A percentile compares a stretch with the other conserved stretches of the same genome.
Evolutionary conservation across 331 rosid genomes (phyloP).

Genomic region (Prunus yedoensis): DNA sequence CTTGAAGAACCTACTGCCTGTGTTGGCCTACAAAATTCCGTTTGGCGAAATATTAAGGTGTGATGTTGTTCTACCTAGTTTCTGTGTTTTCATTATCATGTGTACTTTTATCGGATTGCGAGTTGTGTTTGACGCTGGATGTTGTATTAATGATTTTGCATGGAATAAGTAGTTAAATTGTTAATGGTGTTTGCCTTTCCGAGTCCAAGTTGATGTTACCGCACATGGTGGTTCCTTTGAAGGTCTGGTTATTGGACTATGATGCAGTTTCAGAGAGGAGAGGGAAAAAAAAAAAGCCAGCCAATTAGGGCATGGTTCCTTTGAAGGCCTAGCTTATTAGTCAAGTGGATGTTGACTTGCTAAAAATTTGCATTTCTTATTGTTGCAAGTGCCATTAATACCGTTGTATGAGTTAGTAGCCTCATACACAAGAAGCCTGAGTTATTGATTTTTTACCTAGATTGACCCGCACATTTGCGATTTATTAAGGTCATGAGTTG

Average conservation of each 20-base stretch:
- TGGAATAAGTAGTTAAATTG: neutral
- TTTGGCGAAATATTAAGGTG: conserved; percentile 12
- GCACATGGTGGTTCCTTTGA: neutral
- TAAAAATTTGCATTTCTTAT: too few relatives aligned
- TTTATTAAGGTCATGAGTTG: too few relatives aligned
- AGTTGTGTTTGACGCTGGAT: conserved; percentile 14
- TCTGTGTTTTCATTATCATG: neutral
- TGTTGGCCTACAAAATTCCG: neutral
- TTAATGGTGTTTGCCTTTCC: neutral
- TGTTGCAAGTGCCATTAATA: neutral
- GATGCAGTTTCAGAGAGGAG: neutral
- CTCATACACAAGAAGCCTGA: neutral
- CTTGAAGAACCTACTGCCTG: conserved; percentile 2
- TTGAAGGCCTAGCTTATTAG: neutral
- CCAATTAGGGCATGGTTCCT: neutral
- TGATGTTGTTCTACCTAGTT: conserved; percentile 10
- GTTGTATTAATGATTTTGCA: neutral
- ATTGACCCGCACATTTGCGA: too few relatives aligned
- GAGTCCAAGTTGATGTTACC: neutral
- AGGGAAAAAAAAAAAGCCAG: too few relatives aligned
- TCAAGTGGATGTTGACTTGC: neutral
- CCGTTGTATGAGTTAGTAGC: neutral
- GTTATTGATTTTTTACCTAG: too few relatives aligned
- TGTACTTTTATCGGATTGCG: conserved; percentile 1
- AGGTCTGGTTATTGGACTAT: neutral